Evolutionary conservation across 2,329 filamentous ascomycete species (phyloP).

Genomic region (Monilinia fructicola): DNA sequence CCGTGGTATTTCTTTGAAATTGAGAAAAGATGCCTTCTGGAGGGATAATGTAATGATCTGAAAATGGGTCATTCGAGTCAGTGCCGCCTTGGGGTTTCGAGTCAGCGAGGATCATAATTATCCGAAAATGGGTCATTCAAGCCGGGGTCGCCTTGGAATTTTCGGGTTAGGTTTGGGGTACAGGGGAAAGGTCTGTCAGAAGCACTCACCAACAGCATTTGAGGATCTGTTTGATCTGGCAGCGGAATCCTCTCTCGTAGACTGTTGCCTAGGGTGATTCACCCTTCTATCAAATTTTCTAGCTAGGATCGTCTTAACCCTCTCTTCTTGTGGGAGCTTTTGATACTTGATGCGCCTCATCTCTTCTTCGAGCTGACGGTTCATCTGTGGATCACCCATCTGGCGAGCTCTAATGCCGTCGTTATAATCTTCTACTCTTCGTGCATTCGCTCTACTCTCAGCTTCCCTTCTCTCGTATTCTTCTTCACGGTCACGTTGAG

Average conservation of each 20-base stretch:
- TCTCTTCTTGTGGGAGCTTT: conserved; percentile 5
- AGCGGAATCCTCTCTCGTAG: conserved; percentile 24
- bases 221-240: background rate
- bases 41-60: background rate
- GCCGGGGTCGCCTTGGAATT: background rate
- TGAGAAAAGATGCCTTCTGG: background rate
- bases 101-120: background rate
- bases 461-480: background rate
- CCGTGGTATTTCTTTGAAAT: background rate
- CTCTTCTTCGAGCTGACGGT: background rate
- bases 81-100: background rate
- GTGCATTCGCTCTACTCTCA: background rate
- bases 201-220: background rate
- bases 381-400: background rate
- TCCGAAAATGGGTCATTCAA: conserved; percentile 4
- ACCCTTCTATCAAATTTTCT: conserved; percentile 17
- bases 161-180: background rate
- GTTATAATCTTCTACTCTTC: background rate
- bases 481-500: background rate
- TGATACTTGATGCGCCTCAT: background rate
- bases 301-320: background rate
- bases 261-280: conserved; percentile 22
- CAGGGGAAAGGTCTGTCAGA: background rate
- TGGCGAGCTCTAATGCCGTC: no score
- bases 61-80: background rate